These are phyloP conservation scores for Acacia melanoxylon DNA, from an alignment of 306 rosid species.

Conservation along the genomic window DNA sequence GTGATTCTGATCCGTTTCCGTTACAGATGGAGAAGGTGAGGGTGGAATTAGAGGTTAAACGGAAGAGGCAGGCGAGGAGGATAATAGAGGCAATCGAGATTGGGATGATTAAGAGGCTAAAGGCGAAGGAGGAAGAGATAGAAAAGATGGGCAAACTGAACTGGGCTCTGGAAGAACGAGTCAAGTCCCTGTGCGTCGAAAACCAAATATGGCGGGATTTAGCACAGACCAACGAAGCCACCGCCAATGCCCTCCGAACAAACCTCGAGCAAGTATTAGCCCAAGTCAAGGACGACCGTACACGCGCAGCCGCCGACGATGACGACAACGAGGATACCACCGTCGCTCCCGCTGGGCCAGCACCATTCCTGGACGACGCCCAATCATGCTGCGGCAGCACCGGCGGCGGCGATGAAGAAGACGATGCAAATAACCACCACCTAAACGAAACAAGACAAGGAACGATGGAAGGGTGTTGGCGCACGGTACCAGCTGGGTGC, in stretches of 20 bases:
- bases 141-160: conserved; percentile 73
- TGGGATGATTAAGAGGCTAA: conserved; percentile 61
- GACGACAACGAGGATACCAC: conserved; percentile 2
- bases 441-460: background rate
- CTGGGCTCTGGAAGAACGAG: conserved; percentile 75
- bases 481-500: conserved; percentile 22
- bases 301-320: background rate
- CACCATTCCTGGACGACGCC: conserved; percentile 44
- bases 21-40: conserved; percentile 81
- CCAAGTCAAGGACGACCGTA: conserved; percentile 40
- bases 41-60: conserved; percentile 64
- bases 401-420: background rate
- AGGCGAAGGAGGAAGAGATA: conserved; percentile 70
- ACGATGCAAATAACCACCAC: background rate
- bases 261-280: conserved; percentile 68
- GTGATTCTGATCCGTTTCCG: background rate
- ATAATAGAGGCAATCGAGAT: conserved; percentile 59
- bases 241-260: conserved; percentile 65
- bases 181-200: conserved; percentile 60
- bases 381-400: conserved; percentile 75
- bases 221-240: conserved; percentile 83
- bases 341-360: conserved; percentile 8
- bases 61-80: conserved; percentile 69
- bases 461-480: conserved; percentile 34
- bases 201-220: conserved; percentile 88